Evolutionary conservation across 2,329 filamentous ascomycete species (phyloP), one percentile per base, ranked within the genome.

Genomic region (Aurifilum marmelostoma): DNA sequence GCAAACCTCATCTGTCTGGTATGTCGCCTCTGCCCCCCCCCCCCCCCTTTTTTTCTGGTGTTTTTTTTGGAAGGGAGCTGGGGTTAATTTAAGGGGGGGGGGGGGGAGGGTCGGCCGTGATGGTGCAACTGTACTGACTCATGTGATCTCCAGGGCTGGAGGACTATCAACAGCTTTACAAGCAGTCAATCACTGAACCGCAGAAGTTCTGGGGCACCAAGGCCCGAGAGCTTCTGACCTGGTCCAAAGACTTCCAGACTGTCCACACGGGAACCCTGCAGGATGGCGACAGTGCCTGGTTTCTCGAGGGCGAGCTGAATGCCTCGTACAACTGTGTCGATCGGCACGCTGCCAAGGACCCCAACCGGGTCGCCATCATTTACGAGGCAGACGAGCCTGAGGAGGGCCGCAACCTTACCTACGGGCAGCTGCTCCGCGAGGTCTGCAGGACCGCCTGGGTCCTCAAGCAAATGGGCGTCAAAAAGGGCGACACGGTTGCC

Each of bases 311-410:
- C 74, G 89, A 91, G 76, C 85, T 99, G 77, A 99, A 99, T 77
- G 96, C 96, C 72, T 96, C 92, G 37, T 98, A 94, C 89, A 99
- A 99, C 85, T 97, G 94, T 77, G 91, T 99, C 73, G 96, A 99
- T 78, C 92, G 96, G 71, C 95, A 98, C 81, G 96, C 96, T n/a
- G 88, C 97, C 82, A 94, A 94, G 82, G 90, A 97, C 82, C 96
- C 96, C 62, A 84, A 98, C 83, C 93, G 91, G 83, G 89, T 96
- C 62, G 96, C 96, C 79, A 97, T 99, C 82, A 97, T 98, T 83
- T 99, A 98, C 84, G 96, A 99, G 84, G 95, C 94, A 71, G 96
- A 99, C 77, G 96, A 99, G 82, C 88, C 91, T 56, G 86, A 82
- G 66, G 92, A 97, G 78, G 94, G 96, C 77, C 93, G 95, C 74